Evolutionary conservation across 2,329 filamentous ascomycete species (phyloP).

Genomic region (Colletotrichum ledebouriae): DNA sequence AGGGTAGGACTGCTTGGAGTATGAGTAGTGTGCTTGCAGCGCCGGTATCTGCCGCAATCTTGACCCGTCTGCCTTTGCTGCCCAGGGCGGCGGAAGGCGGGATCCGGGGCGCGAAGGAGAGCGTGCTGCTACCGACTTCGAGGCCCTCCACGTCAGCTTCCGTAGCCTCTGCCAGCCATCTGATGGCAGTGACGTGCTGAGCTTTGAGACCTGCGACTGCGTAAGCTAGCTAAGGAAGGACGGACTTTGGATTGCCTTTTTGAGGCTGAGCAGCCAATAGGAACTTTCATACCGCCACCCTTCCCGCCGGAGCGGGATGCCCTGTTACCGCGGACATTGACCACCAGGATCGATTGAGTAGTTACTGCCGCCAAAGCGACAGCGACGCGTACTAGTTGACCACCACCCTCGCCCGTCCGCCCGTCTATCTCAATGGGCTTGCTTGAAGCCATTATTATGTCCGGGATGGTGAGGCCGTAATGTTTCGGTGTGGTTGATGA

Average conservation of each 20-base stretch:
- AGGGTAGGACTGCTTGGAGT: slow-evolving; percentile 72
- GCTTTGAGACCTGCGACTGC: slow-evolving; percentile 65
- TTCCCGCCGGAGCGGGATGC: slow-evolving; percentile 48
- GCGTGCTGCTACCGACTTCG: slow-evolving; percentile 62
- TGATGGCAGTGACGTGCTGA: slow-evolving; percentile 70
- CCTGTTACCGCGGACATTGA: slow-evolving; percentile 69
- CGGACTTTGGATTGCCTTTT: not conserved
- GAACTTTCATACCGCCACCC: slow-evolving; percentile 42
- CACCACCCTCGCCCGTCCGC: slow-evolving; percentile 71
- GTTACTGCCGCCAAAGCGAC: slow-evolving; percentile 69
- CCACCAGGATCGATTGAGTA: slow-evolving; percentile 65
- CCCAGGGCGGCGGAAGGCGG: slow-evolving; percentile 55
- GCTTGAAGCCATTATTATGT: slow-evolving; percentile 6
- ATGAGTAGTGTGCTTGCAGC: slow-evolving; percentile 70
- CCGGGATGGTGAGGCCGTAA: too few species aligned
- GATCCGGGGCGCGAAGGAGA: slow-evolving; percentile 61
- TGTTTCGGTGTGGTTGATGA: too few species aligned
- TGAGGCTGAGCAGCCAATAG: not conserved
- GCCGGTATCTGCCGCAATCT: slow-evolving; percentile 62
- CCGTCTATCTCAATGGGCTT: slow-evolving; percentile 66
- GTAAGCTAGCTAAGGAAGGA: not conserved
- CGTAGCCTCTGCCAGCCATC: slow-evolving; percentile 66
- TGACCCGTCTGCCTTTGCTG: slow-evolving; percentile 55
- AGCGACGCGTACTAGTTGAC: slow-evolving; percentile 71
- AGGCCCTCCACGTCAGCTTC: slow-evolving; percentile 65